Conservation (phyloP, 306 rosid genomes). For the Boehmeria nivea region DNA sequence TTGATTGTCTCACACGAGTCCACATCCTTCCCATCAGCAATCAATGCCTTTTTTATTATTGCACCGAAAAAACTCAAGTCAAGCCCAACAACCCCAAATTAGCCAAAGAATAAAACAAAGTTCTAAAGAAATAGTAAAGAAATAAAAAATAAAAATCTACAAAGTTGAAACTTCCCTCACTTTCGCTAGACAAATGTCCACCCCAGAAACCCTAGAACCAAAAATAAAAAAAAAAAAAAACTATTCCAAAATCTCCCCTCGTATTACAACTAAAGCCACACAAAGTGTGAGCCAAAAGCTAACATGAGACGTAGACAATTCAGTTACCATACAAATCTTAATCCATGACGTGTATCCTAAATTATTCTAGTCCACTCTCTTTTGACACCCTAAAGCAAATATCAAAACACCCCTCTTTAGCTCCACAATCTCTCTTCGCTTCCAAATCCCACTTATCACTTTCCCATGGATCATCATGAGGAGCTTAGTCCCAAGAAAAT, state of each 20-base stretch:
- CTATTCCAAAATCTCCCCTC: too few species aligned
- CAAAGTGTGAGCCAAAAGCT: constrained; percentile 19
- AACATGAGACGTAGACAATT: constrained; percentile 37
- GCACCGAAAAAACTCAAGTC: too few species aligned
- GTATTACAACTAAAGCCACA: constrained; percentile 31
- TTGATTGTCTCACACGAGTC: not conserved
- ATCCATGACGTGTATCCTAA: constrained; percentile 39
- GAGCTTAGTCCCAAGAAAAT: constrained; percentile 7
- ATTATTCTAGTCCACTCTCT: not conserved
- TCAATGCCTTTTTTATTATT: constrained; percentile 4
- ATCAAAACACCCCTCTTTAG: not conserved
- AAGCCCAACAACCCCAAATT: too few species aligned
- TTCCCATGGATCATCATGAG: constrained; percentile 1
- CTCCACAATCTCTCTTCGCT: not conserved
- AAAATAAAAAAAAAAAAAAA: too few species aligned
- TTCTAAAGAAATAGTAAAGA: too few species aligned
- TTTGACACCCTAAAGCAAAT: not conserved
- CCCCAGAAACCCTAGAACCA: too few species aligned
- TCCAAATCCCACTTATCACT: not conserved
- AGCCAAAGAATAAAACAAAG: too few species aligned
- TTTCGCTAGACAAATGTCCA: too few species aligned
- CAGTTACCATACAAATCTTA: constrained; percentile 43
- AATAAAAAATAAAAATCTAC: too few species aligned
- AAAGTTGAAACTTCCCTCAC: too few species aligned
- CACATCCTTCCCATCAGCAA: not conserved